These are phyloP conservation scores for Marchantia paleacea DNA, from an alignment of 225 moss, liverwort and hornwort species.

Conservation along the genomic window DNA sequence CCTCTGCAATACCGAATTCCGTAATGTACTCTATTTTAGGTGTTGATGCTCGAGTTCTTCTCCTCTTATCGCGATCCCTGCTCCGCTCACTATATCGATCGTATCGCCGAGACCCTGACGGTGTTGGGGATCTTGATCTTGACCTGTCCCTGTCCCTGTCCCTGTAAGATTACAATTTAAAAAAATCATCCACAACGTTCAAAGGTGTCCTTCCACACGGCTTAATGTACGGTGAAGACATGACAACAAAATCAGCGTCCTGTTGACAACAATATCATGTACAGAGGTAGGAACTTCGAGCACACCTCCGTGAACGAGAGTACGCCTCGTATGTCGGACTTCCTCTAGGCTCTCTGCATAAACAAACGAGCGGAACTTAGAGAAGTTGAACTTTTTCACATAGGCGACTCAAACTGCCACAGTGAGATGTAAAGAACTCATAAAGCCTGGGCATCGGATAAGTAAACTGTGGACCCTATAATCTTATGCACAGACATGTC, in stretches of 20 bases:
- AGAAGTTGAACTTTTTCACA: no score
- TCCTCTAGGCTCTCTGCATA: conserved; percentile 72
- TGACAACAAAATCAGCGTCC: not conserved
- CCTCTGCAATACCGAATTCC: conserved; percentile 83
- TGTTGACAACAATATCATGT: not conserved
- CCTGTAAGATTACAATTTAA: conserved; percentile 24
- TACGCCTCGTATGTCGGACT: conserved; percentile 99
- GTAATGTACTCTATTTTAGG: conserved; percentile 97
- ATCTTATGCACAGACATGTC: no score
- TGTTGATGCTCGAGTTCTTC: conserved; percentile 53
- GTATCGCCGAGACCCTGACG: conserved; percentile 62
- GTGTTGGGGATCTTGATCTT: conserved; percentile 71
- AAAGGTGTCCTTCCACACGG: not conserved
- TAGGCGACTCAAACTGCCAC: no score
- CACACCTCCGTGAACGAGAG: conserved; percentile 59
- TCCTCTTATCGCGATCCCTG: conserved; percentile 61
- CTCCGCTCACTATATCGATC: conserved; percentile 61
- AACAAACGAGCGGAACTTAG: not conserved
- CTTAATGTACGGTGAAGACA: not conserved
- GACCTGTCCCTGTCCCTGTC: conserved; percentile 70
- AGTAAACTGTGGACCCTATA: no score
- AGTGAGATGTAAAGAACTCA: no score
- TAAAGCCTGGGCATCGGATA: no score
- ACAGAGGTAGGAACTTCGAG: not conserved
- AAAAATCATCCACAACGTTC: not conserved